These are phyloP conservation scores for Suillus paluster DNA, from an alignment of 768 basidiomycete genomes.

Conservation along the genomic window DNA sequence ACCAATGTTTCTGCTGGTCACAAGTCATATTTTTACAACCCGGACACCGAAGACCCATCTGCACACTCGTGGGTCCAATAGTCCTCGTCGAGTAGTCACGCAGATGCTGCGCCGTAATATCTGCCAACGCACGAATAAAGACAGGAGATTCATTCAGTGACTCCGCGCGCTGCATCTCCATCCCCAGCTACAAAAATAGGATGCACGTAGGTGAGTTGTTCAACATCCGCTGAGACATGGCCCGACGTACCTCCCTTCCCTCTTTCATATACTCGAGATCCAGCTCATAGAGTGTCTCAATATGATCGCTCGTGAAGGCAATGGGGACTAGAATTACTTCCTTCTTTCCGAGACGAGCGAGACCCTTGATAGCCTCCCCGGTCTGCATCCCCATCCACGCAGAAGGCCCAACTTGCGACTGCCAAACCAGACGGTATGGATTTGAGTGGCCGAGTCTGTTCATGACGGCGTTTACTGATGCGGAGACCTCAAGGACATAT, in stretches of 20 bases:
- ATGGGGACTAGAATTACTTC: constrained; percentile 88
- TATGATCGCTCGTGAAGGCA: constrained; percentile 98
- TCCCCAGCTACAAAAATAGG: constrained; percentile 68
- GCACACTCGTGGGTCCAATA: constrained; percentile 68
- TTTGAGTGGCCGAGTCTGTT: constrained; percentile 75
- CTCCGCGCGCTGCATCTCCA: constrained; percentile 86
- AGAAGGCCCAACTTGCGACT: constrained; percentile 94
- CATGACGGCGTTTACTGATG: constrained; percentile 95
- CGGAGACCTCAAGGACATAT: constrained; percentile 93
- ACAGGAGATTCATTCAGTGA: constrained; percentile 96
- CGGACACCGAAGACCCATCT: constrained; percentile 89
- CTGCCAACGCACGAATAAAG: constrained; percentile 93
- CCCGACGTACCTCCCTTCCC: constrained; percentile 74
- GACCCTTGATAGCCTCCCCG: constrained; percentile 84
- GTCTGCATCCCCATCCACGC: constrained; percentile 99
- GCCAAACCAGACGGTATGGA: constrained; percentile 96
- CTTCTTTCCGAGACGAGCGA: constrained; percentile 76
- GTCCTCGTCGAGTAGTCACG: constrained; percentile 60
- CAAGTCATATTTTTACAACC: constrained; percentile 93
- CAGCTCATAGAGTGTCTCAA: constrained; percentile 96
- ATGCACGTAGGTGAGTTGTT: constrained; percentile 8
- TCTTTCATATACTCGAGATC: constrained; percentile 94
- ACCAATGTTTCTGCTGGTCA: constrained; percentile 86
- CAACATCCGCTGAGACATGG: background rate
- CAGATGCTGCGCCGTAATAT: constrained; percentile 84